A percentile compares a stretch with the other conserved stretches of the same genome.
Evolutionary conservation across 1,284 basidiomycete genomes (phyloP).

Genomic region (Abortiporus biennis): DNA sequence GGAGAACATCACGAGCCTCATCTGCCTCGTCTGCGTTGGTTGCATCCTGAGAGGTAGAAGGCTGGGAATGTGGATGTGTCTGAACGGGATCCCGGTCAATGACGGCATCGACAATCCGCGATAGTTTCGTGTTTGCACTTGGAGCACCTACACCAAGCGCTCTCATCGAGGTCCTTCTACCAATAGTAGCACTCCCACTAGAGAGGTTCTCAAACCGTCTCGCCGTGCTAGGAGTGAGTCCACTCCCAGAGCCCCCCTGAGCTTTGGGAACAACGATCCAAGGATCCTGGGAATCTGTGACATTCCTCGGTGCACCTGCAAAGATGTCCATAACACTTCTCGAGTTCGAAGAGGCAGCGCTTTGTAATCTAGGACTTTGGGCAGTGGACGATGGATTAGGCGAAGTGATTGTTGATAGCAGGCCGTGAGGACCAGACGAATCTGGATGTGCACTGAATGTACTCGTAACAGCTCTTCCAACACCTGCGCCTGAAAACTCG

Average conservation of each 20-base stretch:
- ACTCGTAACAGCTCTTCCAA: slow-evolving; percentile 68
- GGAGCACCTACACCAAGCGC: slow-evolving; percentile 6
- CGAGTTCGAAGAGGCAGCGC: slow-evolving; percentile 13
- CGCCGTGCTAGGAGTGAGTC: no score
- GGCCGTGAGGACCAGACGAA: no score
- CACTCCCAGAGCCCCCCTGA: no score
- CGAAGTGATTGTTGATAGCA: slow-evolving; percentile 13
- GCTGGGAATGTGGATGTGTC: not conserved
- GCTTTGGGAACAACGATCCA: slow-evolving; percentile 60
- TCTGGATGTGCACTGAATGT: slow-evolving; percentile 31
- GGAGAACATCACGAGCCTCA: slow-evolving; percentile 38
- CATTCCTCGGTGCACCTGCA: slow-evolving; percentile 64
- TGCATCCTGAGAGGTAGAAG: slow-evolving; percentile 6
- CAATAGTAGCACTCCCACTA: slow-evolving; percentile 19
- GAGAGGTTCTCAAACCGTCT: slow-evolving; percentile 10
- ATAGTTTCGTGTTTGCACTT: slow-evolving; percentile 9
- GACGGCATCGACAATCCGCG: slow-evolving; percentile 23
- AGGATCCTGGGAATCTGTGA: slow-evolving; percentile 37
- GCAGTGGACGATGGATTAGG: slow-evolving; percentile 15
- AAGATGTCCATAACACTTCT: slow-evolving; percentile 70
- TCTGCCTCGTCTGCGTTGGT: slow-evolving; percentile 32
- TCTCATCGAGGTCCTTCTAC: slow-evolving; percentile 17
- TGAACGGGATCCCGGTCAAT: slow-evolving; percentile 14
- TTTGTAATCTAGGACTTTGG: not conserved
- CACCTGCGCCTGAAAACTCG: slow-evolving; percentile 79